Percentiles rank a stretch among this genome's conserved stretches.
Evolutionary conservation across 2,329 filamentous ascomycete species (phyloP).

Genomic region (Neofusicoccum ribis): DNA sequence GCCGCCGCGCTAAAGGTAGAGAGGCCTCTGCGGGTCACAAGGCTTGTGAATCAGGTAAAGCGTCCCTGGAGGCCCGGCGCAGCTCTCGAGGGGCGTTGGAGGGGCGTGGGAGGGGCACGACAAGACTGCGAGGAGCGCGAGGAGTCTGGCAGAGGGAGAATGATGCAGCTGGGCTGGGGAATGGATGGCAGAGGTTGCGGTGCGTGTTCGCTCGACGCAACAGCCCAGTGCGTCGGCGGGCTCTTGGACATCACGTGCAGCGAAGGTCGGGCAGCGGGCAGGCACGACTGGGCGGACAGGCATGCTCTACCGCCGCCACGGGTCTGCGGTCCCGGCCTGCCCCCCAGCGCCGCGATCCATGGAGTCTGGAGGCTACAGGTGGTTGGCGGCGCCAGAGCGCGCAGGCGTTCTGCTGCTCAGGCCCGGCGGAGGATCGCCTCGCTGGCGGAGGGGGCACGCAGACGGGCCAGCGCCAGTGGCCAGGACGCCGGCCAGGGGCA

Average conservation of each 20-base stretch:
- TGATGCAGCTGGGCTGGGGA: slow-evolving; percentile 6
- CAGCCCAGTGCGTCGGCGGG: slow-evolving; percentile 13
- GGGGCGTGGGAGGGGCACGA: slow-evolving; percentile 12
- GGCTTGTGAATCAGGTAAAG: slow-evolving; percentile 17
- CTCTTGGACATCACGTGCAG: slow-evolving; percentile 11
- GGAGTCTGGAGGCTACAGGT: background rate
- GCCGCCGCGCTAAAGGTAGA: slow-evolving; percentile 18
- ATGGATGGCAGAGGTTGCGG: slow-evolving; percentile 14
- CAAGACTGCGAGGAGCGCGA: slow-evolving; percentile 12
- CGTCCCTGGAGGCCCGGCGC: slow-evolving; percentile 4
- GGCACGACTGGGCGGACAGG: background rate
- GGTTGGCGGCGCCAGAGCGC: background rate
- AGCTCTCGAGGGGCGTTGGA: slow-evolving; percentile 12
- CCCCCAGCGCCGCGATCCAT: background rate
- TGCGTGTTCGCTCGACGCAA: slow-evolving; percentile 16
- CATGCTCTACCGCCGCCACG: slow-evolving; percentile 3
- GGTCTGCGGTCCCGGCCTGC: background rate
- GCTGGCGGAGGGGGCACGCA: slow-evolving; percentile 8
- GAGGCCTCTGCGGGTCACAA: slow-evolving; percentile 17
- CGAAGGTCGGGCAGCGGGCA: background rate
- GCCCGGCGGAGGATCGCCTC: slow-evolving; percentile 17
- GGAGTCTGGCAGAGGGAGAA: slow-evolving; percentile 6
- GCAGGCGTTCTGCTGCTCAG: slow-evolving; percentile 10
- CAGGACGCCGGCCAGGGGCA: slow-evolving; percentile 2
- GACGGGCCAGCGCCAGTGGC: slow-evolving; percentile 5